Evolutionary conservation across 164 flowering plant species (phyloP).

Genomic region (Akebia trifoliata): DNA sequence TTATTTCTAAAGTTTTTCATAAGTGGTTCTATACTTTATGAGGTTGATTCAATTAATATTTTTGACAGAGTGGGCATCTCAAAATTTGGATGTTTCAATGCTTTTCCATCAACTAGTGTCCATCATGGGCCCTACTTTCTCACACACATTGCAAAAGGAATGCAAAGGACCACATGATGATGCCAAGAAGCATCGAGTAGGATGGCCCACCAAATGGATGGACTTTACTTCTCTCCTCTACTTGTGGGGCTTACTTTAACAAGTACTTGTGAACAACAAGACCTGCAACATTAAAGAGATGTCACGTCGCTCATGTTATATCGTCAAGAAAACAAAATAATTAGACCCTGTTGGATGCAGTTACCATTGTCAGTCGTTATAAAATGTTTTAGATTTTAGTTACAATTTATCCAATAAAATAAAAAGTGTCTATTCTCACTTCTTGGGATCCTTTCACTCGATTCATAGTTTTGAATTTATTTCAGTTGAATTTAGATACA

Average conservation of each 20-base stretch:
- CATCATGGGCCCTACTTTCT: neutral
- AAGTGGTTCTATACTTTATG: no score
- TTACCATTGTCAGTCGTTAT: no score
- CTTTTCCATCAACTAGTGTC: neutral
- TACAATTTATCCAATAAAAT: no score
- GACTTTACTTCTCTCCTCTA: neutral
- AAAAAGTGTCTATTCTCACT: no score
- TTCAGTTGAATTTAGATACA: no score
- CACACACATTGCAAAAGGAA: neutral
- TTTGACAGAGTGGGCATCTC: neutral
- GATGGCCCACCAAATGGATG: conserved; percentile 1
- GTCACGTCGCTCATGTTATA: neutral
- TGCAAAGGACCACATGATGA: neutral
- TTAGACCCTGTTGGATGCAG: no score
- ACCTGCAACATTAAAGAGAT: conserved; percentile 1
- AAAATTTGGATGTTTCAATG: conserved; percentile 1
- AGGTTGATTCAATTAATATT: no score
- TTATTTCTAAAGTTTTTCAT: no score
- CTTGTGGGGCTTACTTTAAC: neutral
- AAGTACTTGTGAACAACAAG: neutral
- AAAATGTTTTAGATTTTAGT: no score
- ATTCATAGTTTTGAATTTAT: no score
- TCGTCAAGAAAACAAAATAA: no score
- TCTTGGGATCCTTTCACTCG: no score
- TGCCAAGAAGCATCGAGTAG: neutral